A percentile compares a stretch with the other conserved stretches of the same genome.
Conservation (phyloP, 1,139 yeast genomes). For the Yamadazyma taylorii region DNA sequence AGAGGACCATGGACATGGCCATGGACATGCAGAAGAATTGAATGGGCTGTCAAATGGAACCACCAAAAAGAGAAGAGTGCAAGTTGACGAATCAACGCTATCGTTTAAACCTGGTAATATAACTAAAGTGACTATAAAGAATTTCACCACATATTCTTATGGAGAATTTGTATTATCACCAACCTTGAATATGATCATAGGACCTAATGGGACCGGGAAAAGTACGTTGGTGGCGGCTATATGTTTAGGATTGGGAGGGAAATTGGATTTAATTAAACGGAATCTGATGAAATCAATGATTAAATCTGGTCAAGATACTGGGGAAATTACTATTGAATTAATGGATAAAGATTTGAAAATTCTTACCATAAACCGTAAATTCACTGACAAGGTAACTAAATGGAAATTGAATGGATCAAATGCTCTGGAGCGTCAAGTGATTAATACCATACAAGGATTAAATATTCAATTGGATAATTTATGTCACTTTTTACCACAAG, state of each 20-base stretch:
- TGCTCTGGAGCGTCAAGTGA: slow-evolving; percentile 47
- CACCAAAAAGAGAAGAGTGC: too few species aligned
- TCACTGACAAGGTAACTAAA: slow-evolving; percentile 47
- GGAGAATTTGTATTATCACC: slow-evolving; percentile 85
- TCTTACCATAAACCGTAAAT: slow-evolving; percentile 36
- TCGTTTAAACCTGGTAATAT: slow-evolving; percentile 65
- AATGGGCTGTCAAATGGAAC: slow-evolving; percentile 1
- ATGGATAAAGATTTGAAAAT: slow-evolving; percentile 39
- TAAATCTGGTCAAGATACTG: slow-evolving; percentile 63
- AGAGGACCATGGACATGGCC: not conserved
- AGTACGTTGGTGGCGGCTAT: slow-evolving; percentile 92
- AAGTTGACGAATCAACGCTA: too few species aligned
- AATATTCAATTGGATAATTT: slow-evolving; percentile 88
- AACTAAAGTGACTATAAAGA: slow-evolving; percentile 60
- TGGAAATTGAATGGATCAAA: slow-evolving; percentile 59
- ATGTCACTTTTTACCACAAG: slow-evolving; percentile 95
- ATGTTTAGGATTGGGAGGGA: slow-evolving; percentile 87
- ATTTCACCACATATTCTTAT: slow-evolving; percentile 80
- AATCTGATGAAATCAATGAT: slow-evolving; percentile 74
- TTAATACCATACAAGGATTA: slow-evolving; percentile 43
- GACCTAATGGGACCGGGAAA: slow-evolving; percentile 97
- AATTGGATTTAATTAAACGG: slow-evolving; percentile 76
- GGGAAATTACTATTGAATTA: slow-evolving; percentile 65
- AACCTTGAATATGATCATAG: slow-evolving; percentile 85
- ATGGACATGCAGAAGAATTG: not conserved